Evolutionary conservation across 2,329 filamentous ascomycete genomes (phyloP), one percentile per base, ranked within the genome.

Genomic region (Stagonosporopsis rhizophila): DNA sequence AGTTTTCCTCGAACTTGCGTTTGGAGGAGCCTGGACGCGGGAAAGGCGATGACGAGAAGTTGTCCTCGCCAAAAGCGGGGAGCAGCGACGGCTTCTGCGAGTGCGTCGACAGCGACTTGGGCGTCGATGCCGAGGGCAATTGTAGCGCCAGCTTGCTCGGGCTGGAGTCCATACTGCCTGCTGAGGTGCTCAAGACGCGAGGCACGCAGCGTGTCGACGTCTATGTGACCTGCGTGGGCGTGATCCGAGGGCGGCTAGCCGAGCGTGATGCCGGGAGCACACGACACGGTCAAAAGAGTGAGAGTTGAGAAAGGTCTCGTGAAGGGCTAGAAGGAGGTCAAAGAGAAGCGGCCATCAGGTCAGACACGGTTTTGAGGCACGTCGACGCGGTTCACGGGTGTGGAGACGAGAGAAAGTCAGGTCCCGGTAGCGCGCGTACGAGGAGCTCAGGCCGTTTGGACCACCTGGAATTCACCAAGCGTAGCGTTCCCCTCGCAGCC

Each of bases 11-110:
- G 66, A 78, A 80, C 70, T 87, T 89, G 72, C 89, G 86, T 79
- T 92, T 93, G 44, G 79, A 73, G 6, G 88, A 83, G n/a, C 60
- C 60, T 5, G 72, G 72, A 51, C 88, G 84, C 44, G 89, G 89
- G 46, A 92, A 85, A 52, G 90, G 89, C 12, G 90, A 92, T 20
- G 90, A 92, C n/a, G 89, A 89, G 54, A 91, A 89, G 77, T 93
- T 90, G 32, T 66, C 66, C 50, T 69, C 66, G 51, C 60, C 65
- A 74, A 94, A 93, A 20, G 91, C 84, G 59, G 91, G 91, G 23
- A 95, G 85, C 52, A 94, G 80, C 54, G 87, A 85, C 25, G 90
- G 84, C 66, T 79, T 90, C 89, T 62, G 81, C 75, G 67, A 83
- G 81, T 52, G 61, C 59, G 72, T 66, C 27, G 67, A 60, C 42